Evolutionary conservation across 2,329 filamentous ascomycete species (phyloP).

Genomic region (Aspergillus amoenus): DNA sequence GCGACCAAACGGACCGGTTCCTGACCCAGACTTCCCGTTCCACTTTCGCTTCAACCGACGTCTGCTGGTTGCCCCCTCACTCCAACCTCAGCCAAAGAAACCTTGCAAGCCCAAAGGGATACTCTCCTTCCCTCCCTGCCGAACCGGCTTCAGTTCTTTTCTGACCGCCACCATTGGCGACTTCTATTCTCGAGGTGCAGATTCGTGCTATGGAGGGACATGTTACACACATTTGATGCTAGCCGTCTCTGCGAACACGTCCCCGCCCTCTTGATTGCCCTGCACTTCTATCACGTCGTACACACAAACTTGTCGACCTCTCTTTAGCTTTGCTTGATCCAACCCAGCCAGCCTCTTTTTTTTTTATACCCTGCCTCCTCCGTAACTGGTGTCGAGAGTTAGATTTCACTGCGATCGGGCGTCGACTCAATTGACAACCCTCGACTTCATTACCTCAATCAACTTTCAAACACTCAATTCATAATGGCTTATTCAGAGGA

Average conservation of each 20-base stretch:
- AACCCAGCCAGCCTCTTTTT: slow-evolving; percentile 9
- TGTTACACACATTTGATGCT: slow-evolving; percentile 24
- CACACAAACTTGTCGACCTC: slow-evolving; percentile 14
- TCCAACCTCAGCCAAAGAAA: not conserved
- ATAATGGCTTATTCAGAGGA: slow-evolving; percentile 20
- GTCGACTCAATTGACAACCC: not conserved
- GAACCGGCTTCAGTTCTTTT: slow-evolving; percentile 3
- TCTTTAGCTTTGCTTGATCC: slow-evolving; percentile 9
- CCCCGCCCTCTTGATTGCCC: slow-evolving; percentile 17
- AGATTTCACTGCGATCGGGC: not conserved
- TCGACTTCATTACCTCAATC: not conserved
- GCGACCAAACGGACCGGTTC: slow-evolving; percentile 9
- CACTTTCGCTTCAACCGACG: slow-evolving; percentile 13
- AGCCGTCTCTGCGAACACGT: slow-evolving; percentile 22
- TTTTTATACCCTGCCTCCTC: not conserved
- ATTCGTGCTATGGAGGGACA: slow-evolving; percentile 20
- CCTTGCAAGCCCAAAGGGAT: slow-evolving; percentile 14
- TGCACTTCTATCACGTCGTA: slow-evolving; percentile 24
- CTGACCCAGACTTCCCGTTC: slow-evolving; percentile 4
- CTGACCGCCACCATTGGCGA: slow-evolving; percentile 8
- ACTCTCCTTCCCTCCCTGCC: slow-evolving; percentile 18
- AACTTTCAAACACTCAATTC: not conserved
- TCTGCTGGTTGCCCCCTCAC: slow-evolving; percentile 16
- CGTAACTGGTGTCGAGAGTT: slow-evolving; percentile 2
- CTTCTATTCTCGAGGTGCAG: slow-evolving; percentile 18